Evolutionary conservation across 148 eudicot genomes (phyloP).

Genomic region (Tetragonia tetragonoides): DNA sequence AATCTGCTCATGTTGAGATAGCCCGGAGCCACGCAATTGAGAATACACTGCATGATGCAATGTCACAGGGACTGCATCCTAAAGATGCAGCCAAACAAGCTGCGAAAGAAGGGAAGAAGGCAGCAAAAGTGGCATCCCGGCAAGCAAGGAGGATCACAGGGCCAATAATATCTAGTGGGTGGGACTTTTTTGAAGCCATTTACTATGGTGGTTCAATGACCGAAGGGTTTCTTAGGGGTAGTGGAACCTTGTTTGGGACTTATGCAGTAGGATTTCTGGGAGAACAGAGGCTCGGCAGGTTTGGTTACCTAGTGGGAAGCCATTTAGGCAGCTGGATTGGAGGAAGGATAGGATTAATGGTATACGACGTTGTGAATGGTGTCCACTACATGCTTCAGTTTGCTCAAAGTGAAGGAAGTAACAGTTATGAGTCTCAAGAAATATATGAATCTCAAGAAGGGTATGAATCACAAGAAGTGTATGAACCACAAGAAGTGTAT

Average conservation of each 20-base stretch:
- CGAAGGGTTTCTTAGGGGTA: slow-evolving; percentile 70
- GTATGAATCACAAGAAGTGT: slow-evolving; percentile 9
- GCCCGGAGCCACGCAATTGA: slow-evolving; percentile 57
- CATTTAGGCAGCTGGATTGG: slow-evolving; percentile 90
- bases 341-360: slow-evolving; percentile 80
- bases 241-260: slow-evolving; percentile 74
- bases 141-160: slow-evolving; percentile 65
- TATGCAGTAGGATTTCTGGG: slow-evolving; percentile 60
- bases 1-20: slow-evolving; percentile 62
- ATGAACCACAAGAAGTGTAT: slow-evolving; percentile 11
- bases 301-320: slow-evolving; percentile 84
- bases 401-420: slow-evolving; percentile 28
- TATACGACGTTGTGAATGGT: slow-evolving; percentile 69
- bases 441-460: slow-evolving; percentile 13
- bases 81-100: slow-evolving; percentile 64
- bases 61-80: slow-evolving; percentile 52
- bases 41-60: slow-evolving; percentile 44
- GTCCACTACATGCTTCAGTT: slow-evolving; percentile 47
- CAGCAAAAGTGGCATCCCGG: slow-evolving; percentile 65
- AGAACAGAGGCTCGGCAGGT: slow-evolving; percentile 69
- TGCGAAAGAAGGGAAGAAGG: slow-evolving; percentile 63
- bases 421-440: slow-evolving; percentile 21
- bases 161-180: slow-evolving; percentile 68
- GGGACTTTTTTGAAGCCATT: slow-evolving; percentile 89
- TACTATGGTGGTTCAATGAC: slow-evolving; percentile 68